Percentiles rank a stretch among this genome's conserved stretches.
These are phyloP conservation scores for Candida tibetensis DNA, from an alignment of 805 yeast genomes.

Conservation along the genomic window DNA sequence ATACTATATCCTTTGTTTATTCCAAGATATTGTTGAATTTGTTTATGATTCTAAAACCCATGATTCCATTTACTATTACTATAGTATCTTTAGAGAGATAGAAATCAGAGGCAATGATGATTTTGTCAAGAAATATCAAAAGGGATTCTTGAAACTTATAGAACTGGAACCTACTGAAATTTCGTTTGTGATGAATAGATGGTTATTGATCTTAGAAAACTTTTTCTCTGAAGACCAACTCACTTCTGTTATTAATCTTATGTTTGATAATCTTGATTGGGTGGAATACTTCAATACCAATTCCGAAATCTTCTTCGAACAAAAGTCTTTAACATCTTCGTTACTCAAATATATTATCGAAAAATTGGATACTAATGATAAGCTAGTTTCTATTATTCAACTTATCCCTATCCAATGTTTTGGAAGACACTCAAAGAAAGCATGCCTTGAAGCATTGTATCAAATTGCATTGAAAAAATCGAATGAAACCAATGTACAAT, in stretches of 20 bases:
- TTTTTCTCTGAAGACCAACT: slow-evolving; percentile 31
- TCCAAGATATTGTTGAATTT: slow-evolving; percentile 24
- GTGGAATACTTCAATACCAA: slow-evolving; percentile 13
- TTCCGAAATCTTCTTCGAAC: slow-evolving; percentile 50
- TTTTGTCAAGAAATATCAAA: slow-evolving; percentile 5
- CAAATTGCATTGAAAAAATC: slow-evolving; percentile 3
- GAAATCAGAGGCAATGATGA: slow-evolving; percentile 36
- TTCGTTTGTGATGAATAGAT: slow-evolving; percentile 40
- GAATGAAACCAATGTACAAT: slow-evolving; percentile 2
- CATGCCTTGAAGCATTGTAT: slow-evolving; percentile 13
- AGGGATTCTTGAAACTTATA: slow-evolving; percentile 14
- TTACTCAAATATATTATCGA: slow-evolving; percentile 21
- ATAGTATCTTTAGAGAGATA: slow-evolving; percentile 46
- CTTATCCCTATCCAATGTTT: slow-evolving; percentile 52
- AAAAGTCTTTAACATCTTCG: slow-evolving; percentile 32
- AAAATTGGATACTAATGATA: slow-evolving; percentile 1
- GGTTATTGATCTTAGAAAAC: slow-evolving; percentile 50
- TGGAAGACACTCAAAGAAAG: slow-evolving; percentile 11
- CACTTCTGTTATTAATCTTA: slow-evolving; percentile 19
- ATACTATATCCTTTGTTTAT: slow-evolving; percentile 48
- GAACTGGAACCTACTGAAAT: slow-evolving; percentile 1
- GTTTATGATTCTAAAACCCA: slow-evolving; percentile 6
- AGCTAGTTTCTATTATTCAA: slow-evolving; percentile 10
- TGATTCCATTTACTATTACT: slow-evolving; percentile 23
- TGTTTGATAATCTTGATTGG: slow-evolving; percentile 19